Evolutionary conservation across 148 eudicot genomes (phyloP).

Genomic region (Mesembryanthemum crystallinum): DNA sequence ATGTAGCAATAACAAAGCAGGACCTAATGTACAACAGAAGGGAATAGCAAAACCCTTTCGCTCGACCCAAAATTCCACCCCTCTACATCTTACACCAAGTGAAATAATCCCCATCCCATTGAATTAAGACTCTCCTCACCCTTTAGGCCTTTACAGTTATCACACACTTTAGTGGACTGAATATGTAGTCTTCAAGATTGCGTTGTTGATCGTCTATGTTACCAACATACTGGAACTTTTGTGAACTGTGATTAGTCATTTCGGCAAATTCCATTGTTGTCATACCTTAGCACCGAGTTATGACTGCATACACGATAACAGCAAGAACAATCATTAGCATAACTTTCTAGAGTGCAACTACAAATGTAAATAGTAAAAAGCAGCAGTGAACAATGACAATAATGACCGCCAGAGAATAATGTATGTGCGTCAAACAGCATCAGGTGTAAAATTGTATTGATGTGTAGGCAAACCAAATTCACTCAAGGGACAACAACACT

Average conservation of each 20-base stretch:
- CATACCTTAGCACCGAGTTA: conserved; percentile 28
- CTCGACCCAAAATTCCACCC: neutral
- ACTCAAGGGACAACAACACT: no score
- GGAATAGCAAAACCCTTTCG: conserved; percentile 12
- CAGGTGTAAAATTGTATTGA: no score
- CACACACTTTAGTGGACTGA: conserved; percentile 1
- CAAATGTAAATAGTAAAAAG: neutral
- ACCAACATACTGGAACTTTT: neutral
- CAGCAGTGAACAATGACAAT: no score
- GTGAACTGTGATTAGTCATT: neutral
- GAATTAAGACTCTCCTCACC: conserved; percentile 4
- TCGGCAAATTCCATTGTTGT: neutral
- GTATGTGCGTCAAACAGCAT: no score
- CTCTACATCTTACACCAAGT: conserved; percentile 6
- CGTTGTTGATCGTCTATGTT: neutral
- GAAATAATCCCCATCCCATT: neutral
- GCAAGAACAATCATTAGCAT: neutral
- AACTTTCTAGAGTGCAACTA: neutral
- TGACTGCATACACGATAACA: conserved; percentile 17
- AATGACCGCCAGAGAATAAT: no score
- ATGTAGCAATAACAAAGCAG: conserved; percentile 4
- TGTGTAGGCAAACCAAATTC: no score
- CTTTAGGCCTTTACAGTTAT: conserved; percentile 15
- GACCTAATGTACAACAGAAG: conserved; percentile 15
- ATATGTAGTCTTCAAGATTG: neutral